Conservation (phyloP, 352 stramenopile species). For the Pythium monospermum region DNA sequence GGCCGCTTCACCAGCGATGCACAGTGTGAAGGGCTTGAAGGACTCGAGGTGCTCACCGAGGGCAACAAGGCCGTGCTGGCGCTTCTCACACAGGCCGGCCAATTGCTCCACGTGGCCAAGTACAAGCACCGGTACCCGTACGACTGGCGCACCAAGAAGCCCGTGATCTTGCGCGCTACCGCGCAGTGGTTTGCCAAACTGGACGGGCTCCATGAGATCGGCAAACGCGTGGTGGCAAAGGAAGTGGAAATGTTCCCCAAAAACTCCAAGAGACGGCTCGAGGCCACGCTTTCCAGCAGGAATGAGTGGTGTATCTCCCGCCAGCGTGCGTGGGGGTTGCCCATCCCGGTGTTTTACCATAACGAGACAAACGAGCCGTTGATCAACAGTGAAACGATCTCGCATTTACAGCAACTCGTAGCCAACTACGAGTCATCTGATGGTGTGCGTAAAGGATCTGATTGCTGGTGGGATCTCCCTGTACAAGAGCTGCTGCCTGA, state of each 20-base stretch:
- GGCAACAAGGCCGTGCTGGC: slow-evolving; percentile 93
- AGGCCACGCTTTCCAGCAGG: slow-evolving; percentile 83
- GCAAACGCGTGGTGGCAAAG: slow-evolving; percentile 44
- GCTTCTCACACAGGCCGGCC: slow-evolving; percentile 63
- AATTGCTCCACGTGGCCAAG: slow-evolving; percentile 83
- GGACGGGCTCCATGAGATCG: slow-evolving; percentile 87
- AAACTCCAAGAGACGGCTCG: slow-evolving; percentile 73
- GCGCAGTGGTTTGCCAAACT: slow-evolving; percentile 99
- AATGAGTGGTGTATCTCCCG: slow-evolving; percentile 99
- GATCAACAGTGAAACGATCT: slow-evolving; percentile 90
- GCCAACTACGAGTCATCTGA: slow-evolving; percentile 31
- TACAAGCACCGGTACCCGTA: slow-evolving; percentile 97
- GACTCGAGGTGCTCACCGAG: slow-evolving; percentile 88
- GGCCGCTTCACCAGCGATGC: slow-evolving; percentile 89
- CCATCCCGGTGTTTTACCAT: slow-evolving; percentile 98
- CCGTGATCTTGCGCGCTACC: slow-evolving; percentile 97
- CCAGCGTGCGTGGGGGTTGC: slow-evolving; percentile 96
- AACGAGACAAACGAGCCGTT: slow-evolving; percentile 85
- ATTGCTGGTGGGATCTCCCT: slow-evolving; percentile 95
- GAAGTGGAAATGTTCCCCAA: slow-evolving; percentile 92
- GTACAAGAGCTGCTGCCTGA: slow-evolving; percentile 62
- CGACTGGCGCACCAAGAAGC: slow-evolving; percentile 99
- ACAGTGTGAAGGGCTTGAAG: slow-evolving; percentile 70
- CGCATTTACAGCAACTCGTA: slow-evolving; percentile 71
- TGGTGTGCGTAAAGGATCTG: slow-evolving; percentile 88